Evolutionary conservation across 2,329 filamentous ascomycete species (phyloP).

Genomic region (Coleophoma cylindrospora): DNA sequence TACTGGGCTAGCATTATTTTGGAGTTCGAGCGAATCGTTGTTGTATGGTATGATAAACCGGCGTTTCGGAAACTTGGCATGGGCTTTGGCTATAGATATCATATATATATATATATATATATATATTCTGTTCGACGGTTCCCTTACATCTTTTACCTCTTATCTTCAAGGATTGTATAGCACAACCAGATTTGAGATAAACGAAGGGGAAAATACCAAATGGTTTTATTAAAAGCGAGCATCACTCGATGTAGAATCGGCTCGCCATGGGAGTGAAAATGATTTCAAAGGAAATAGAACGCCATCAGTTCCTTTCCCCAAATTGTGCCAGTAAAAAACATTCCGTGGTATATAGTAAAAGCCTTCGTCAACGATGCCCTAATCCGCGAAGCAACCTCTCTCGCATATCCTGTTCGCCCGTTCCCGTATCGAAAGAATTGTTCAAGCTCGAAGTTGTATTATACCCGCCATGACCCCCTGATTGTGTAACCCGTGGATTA

Average conservation of each 20-base stretch:
- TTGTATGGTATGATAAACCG: not conserved
- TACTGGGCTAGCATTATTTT: not conserved
- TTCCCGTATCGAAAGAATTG: conserved; percentile 3
- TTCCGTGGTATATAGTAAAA: not conserved
- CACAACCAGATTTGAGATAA: too few relatives aligned
- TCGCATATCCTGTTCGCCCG: conserved; percentile 17
- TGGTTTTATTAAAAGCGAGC: not conserved
- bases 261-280: too few relatives aligned
- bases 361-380: conserved; percentile 10
- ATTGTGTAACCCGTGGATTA: conserved; percentile 4
- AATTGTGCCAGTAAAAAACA: too few relatives aligned
- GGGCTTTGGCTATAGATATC: conserved; percentile 3
- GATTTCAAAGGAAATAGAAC: too few relatives aligned
- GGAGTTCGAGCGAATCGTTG: conserved; percentile 4
- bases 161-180: too few relatives aligned
- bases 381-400: conserved; percentile 18
- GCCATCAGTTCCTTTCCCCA: too few relatives aligned
- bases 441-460: not conserved
- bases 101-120: not conserved
- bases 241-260: too few relatives aligned
- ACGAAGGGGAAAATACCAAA: too few relatives aligned
- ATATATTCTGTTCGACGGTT: not conserved
- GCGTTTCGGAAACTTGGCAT: not conserved
- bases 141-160: too few relatives aligned
- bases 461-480: not conserved